Evolutionary conservation across 768 basidiomycete species (phyloP).

Genomic region (Naematelia encephala): DNA sequence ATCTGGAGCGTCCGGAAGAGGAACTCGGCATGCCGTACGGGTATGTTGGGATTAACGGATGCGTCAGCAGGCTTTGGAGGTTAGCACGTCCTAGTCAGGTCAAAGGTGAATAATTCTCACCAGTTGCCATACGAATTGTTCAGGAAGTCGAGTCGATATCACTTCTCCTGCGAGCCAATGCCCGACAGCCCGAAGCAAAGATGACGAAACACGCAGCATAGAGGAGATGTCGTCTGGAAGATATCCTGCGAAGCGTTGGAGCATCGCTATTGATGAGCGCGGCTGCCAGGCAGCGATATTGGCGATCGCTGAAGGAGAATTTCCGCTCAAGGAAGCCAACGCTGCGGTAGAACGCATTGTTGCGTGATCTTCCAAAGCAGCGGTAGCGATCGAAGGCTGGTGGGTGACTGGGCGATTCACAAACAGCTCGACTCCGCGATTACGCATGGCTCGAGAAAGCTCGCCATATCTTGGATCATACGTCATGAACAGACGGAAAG

Average conservation of each 20-base stretch:
- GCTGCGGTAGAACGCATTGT: conserved; percentile 4
- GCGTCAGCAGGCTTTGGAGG: conserved; percentile 20
- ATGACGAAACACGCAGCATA: background rate
- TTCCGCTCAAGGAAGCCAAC: background rate
- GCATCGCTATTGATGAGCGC: background rate
- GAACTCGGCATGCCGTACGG: background rate
- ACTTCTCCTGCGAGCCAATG: background rate
- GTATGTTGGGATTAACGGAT: conserved; percentile 23
- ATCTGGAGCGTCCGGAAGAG: conserved; percentile 17
- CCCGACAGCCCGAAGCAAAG: background rate
- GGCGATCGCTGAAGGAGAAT: background rate
- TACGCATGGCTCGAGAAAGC: conserved; percentile 95
- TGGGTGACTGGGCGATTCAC: conserved; percentile 43
- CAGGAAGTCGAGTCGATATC: background rate
- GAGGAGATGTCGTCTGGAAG: background rate
- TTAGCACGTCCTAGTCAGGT: background rate
- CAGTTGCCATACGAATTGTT: background rate
- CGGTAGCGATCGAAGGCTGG: background rate
- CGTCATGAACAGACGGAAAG: conserved; percentile 90
- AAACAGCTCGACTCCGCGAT: conserved; percentile 84
- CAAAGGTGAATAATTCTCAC: background rate
- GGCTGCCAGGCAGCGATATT: conserved; percentile 4
- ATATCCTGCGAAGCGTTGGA: background rate
- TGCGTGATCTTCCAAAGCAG: conserved; percentile 19
- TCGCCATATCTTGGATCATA: conserved; percentile 89